Evolutionary conservation across 306 rosid genomes (phyloP), one percentile per base, ranked within the genome.

Genomic region (Corylus heterophylla): DNA sequence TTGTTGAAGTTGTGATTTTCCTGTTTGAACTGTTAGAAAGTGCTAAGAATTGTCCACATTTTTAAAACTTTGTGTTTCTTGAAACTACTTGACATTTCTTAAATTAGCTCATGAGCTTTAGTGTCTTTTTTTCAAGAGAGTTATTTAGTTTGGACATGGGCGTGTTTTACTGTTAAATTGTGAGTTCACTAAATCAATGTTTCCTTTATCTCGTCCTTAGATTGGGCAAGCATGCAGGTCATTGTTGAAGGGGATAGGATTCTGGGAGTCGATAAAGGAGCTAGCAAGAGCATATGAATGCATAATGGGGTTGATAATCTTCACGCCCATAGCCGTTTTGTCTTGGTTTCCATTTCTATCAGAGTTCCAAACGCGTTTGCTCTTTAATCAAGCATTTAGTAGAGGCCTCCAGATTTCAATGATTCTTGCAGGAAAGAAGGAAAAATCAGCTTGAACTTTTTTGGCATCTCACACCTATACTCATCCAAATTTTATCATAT

Each of bases 381-480:
- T 95, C 75, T 95, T 95, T 89, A 95, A 95, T 78, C 96, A 91
- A 87, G 99, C 99, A 54, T 92, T 95, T 76, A 95, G 99, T 52
- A 88, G 98, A 91, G 98, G 99, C 25, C 94, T 95, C 17, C 97
- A 91, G 84, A 95, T 95, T 83, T 93, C 99, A 4, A 93, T 89
- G 94, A 95, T 95, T 83, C 98, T 95, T 74, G 76, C 96, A 0
- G 98, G 99, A 50, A 88, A 80, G 81, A 91, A 82, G 74, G 97
- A 92, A 11, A 84, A 50, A 63, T 31, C 2, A 42, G 9, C 4
- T 35, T 20, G 72, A 12, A 56, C 7, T 69, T 17, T 20, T 42
- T 5, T 42, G 20, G 16, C 18, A 20, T 18, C 27, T n/a, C 4
- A n/a, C 45, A 39, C 39, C 51, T 67, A 11, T 8, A 61, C 68